Percentiles rank a stretch among this genome's conserved stretches.
Evolutionary conservation across 1,284 basidiomycete genomes (phyloP).

Genomic region (Sporisorium sorghi): DNA sequence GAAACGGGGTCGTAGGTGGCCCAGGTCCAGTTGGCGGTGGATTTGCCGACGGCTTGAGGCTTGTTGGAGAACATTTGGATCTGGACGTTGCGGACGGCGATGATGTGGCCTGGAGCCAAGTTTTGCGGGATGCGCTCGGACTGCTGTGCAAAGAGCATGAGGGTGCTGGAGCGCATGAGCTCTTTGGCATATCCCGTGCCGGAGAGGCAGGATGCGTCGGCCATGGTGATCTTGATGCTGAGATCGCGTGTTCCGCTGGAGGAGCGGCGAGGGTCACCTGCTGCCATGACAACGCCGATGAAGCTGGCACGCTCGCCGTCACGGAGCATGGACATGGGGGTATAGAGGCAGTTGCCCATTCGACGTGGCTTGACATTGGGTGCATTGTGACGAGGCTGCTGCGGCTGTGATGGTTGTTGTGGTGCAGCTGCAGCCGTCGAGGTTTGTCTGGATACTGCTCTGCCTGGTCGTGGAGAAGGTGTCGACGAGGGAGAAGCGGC

Average conservation of each 20-base stretch:
- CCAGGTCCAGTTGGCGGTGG: conserved; percentile 33
- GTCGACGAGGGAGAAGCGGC: conserved; percentile 12
- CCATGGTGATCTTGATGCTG: conserved; percentile 47
- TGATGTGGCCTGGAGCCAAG: conserved; percentile 34
- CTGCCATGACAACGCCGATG: conserved; percentile 48
- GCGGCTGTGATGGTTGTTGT: not conserved
- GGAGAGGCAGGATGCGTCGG: conserved; percentile 43
- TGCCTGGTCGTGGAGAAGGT: conserved; percentile 10
- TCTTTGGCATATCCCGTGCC: conserved; percentile 48
- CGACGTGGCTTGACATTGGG: conserved; percentile 47
- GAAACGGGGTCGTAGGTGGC: conserved; percentile 44
- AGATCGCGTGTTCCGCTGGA: conserved; percentile 39
- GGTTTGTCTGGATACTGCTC: conserved; percentile 21
- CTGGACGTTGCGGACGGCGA: conserved; percentile 38
- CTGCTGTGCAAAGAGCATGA: conserved; percentile 47
- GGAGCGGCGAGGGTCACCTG: conserved; percentile 45
- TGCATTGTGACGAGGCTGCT: conserved; percentile 25
- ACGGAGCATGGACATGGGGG: conserved; percentile 44
- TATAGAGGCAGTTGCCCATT: conserved; percentile 54
- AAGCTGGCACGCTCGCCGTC: conserved; percentile 46
- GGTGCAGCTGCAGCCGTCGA: conserved; percentile 5
- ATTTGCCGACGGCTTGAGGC: conserved; percentile 47
- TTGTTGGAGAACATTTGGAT: conserved; percentile 48
- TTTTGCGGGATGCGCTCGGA: conserved; percentile 34
- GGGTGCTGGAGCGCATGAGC: conserved; percentile 31